These are phyloP conservation scores for Nidula microcarpa DNA, from an alignment of 768 basidiomycete genomes.

Conservation along the genomic window DNA sequence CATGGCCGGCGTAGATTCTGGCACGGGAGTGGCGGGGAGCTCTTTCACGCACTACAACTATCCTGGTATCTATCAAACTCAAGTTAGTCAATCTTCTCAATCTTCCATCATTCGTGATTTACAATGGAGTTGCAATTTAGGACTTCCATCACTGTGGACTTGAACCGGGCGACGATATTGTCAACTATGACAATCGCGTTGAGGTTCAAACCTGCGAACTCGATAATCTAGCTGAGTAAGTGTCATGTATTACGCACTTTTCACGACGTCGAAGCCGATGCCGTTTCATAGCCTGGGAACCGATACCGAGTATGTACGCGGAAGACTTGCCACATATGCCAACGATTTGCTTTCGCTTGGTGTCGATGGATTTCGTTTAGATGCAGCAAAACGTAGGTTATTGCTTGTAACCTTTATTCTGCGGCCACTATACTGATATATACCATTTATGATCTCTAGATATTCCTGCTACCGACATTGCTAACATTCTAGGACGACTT, in stretches of 20 bases:
- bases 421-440: neutral
- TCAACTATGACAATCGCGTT: constrained; percentile 45
- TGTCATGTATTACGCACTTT: constrained; percentile 2
- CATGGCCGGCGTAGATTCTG: constrained; percentile 51
- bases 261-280: neutral
- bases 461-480: constrained; percentile 49
- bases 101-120: neutral
- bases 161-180: constrained; percentile 48
- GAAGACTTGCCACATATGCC: constrained; percentile 47
- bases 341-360: constrained; percentile 63
- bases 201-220: constrained; percentile 62
- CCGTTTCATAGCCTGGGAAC: constrained; percentile 51
- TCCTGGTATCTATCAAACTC: constrained; percentile 42
- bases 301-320: constrained; percentile 57
- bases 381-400: constrained; percentile 59
- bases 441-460: constrained; percentile 28
- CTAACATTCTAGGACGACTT: constrained; percentile 48
- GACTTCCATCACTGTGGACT: constrained; percentile 51
- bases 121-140: neutral
- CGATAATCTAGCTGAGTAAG: constrained; percentile 49
- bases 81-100: constrained; percentile 24
- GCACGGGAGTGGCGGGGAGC: constrained; percentile 46
- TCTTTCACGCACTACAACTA: constrained; percentile 52
- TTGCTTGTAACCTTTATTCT: neutral
- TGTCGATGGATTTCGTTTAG: constrained; percentile 58